A percentile compares a stretch with the other conserved stretches of the same genome.
Evolutionary conservation across 1,139 yeast genomes (phyloP).

Genomic region (Taphrina pruni): DNA sequence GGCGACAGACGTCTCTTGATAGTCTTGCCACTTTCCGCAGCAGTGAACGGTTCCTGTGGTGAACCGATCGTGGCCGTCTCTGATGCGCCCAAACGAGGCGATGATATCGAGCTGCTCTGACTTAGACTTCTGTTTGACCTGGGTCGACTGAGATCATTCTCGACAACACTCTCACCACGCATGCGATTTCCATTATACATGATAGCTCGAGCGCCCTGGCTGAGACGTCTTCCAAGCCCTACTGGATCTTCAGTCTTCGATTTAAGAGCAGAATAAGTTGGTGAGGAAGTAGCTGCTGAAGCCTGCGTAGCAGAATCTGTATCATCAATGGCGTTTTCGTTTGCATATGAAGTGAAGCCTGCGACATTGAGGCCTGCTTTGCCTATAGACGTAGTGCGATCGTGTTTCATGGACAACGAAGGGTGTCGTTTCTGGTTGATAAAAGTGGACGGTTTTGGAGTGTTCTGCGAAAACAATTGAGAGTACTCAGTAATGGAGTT

Average conservation of each 20-base stretch:
- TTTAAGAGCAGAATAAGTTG: background rate
- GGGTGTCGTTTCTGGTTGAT: slow-evolving; percentile 35
- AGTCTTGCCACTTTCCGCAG: slow-evolving; percentile 22
- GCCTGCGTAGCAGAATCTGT: background rate
- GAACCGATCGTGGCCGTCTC: background rate
- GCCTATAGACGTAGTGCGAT: slow-evolving; percentile 26
- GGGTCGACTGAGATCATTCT: background rate
- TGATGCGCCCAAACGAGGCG: background rate
- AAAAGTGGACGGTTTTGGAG: slow-evolving; percentile 18
- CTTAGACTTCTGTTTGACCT: slow-evolving; percentile 12
- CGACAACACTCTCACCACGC: slow-evolving; percentile 29
- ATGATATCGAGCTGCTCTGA: slow-evolving; percentile 12
- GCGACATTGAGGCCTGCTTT: slow-evolving; percentile 17
- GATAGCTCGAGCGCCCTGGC: slow-evolving; percentile 40
- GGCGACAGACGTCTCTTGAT: slow-evolving; percentile 35
- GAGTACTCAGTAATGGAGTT: slow-evolving; percentile 37
- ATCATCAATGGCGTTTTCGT: slow-evolving; percentile 37
- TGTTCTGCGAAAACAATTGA: slow-evolving; percentile 24
- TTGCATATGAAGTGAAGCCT: slow-evolving; percentile 1
- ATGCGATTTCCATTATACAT: slow-evolving; percentile 40
- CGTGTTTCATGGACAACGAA: slow-evolving; percentile 37
- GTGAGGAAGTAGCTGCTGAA: slow-evolving; percentile 2
- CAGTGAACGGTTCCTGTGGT: background rate
- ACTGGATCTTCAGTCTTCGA: slow-evolving; percentile 35
- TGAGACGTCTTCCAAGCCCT: slow-evolving; percentile 34